phyloP scores from a whole-genome alignment of 2,329 filamentous ascomycete species.

The Alternaria arbusti region DNA sequence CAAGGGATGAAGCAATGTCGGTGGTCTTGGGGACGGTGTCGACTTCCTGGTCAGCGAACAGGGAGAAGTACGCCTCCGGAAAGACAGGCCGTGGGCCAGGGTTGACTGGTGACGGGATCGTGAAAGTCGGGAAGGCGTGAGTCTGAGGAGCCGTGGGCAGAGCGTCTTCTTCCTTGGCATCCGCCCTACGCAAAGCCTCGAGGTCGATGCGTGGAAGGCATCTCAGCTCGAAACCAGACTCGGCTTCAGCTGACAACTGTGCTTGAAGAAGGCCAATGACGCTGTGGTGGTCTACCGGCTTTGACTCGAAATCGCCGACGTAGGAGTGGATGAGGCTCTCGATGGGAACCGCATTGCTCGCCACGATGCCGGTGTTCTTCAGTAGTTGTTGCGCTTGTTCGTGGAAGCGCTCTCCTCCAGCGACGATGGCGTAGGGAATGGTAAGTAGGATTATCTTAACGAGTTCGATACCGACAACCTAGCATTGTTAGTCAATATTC shows the following conservation, averaged over 20 bases:
- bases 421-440: slow-evolving; percentile 79
- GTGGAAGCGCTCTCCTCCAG: slow-evolving; percentile 53
- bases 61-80: slow-evolving; percentile 92
- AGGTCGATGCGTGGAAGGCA: slow-evolving; percentile 64
- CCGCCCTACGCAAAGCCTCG: slow-evolving; percentile 60
- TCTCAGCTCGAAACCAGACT: slow-evolving; percentile 74
- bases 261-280: slow-evolving; percentile 82
- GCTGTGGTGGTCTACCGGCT: slow-evolving; percentile 70
- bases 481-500: slow-evolving; percentile 16
- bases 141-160: slow-evolving; percentile 61
- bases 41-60: slow-evolving; percentile 85
- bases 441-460: slow-evolving; percentile 97
- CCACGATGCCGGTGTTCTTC: slow-evolving; percentile 94
- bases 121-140: slow-evolving; percentile 78
- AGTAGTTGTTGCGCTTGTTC: slow-evolving; percentile 78
- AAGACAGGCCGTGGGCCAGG: slow-evolving; percentile 80
- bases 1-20: slow-evolving; percentile 78
- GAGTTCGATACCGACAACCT: slow-evolving; percentile 76
- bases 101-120: slow-evolving; percentile 75
- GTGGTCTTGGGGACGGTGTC: slow-evolving; percentile 83
- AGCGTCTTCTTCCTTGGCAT: slow-evolving; percentile 60
- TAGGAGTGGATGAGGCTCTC: slow-evolving; percentile 89
- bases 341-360: slow-evolving; percentile 82
- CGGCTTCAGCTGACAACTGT: slow-evolving; percentile 80
- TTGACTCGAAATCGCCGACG: slow-evolving; percentile 66